A percentile compares a stretch with the other conserved stretches of the same genome.
Conservation (phyloP, 495 filamentous ascomycete species). For the Pyrenopolyporus hunteri region DNA sequence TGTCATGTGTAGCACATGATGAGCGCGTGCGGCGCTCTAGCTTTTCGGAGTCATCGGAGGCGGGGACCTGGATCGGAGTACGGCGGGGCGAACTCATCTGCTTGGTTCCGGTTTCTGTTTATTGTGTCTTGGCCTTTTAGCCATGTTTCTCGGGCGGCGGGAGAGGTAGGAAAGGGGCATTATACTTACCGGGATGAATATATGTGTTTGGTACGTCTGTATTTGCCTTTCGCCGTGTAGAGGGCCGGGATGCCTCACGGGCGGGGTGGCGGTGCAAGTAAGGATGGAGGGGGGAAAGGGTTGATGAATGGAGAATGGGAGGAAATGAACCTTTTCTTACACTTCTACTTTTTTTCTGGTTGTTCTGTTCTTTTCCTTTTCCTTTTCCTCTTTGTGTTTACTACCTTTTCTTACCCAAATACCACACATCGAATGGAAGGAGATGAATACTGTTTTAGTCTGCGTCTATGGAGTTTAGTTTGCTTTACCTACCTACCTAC, state of each 20-base stretch:
- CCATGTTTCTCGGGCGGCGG: neutral
- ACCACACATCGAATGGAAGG: neutral
- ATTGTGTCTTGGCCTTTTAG: slow-evolving; percentile 2
- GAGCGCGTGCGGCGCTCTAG: neutral
- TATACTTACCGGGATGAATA: slow-evolving; percentile 3
- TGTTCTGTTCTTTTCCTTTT: neutral
- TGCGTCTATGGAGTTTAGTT: neutral
- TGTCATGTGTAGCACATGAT: slow-evolving; percentile 25
- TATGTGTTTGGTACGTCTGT: slow-evolving; percentile 15
- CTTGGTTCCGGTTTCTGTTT: neutral
- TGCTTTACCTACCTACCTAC: neutral
- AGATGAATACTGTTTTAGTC: neutral
- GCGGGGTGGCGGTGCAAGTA: neutral
- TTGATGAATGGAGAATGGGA: neutral
- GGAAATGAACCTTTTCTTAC: neutral
- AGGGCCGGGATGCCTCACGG: neutral
- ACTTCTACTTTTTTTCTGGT: slow-evolving; percentile 1
- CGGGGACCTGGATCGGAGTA: slow-evolving; percentile 13
- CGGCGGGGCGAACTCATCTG: neutral
- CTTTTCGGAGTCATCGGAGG: neutral
- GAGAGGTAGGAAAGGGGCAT: neutral
- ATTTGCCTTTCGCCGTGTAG: slow-evolving; percentile 1
- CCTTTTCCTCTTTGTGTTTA: neutral
- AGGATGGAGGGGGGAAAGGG: neutral
- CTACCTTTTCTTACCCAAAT: neutral